A percentile compares a stretch with the other conserved stretches of the same genome.
phyloP scores from a whole-genome alignment of 1,139 yeast species.

The Protomyces inundatus region DNA sequence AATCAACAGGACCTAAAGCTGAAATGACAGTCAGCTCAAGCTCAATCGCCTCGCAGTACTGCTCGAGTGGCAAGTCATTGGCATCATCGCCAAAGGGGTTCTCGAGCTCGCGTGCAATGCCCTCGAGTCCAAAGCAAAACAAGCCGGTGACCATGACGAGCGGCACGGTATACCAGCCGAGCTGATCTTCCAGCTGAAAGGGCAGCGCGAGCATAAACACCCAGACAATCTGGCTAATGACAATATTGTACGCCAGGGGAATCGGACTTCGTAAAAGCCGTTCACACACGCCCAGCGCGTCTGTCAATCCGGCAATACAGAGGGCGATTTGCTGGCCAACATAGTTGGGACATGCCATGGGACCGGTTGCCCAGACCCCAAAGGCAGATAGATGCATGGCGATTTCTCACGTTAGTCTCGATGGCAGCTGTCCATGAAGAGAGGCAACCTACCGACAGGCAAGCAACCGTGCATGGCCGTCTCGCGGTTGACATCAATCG shows the following conservation, averaged over 20 bases:
- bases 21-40: not conserved
- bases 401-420: not conserved
- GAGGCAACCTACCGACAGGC: not conserved
- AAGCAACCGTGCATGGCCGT: not conserved
- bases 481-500: not conserved
- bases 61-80: not conserved
- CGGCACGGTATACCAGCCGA: constrained; percentile 31
- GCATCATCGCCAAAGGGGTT: constrained; percentile 1
- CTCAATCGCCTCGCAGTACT: constrained; percentile 2
- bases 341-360: not conserved
- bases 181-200: constrained; percentile 29
- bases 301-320: not conserved
- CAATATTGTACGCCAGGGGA: constrained; percentile 32
- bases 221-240: constrained; percentile 31
- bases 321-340: not conserved
- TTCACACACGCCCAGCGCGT: constrained; percentile 17
- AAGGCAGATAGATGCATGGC: not conserved
- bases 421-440: not conserved
- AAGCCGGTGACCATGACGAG: constrained; percentile 30
- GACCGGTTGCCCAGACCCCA: not conserved
- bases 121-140: constrained; percentile 26
- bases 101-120: constrained; percentile 1
- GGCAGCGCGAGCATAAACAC: constrained; percentile 31
- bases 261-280: constrained; percentile 31
- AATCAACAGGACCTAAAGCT: not conserved